Conservation (phyloP, 2,329 filamentous ascomycete species). For the Emericellopsis atlantica region DNA sequence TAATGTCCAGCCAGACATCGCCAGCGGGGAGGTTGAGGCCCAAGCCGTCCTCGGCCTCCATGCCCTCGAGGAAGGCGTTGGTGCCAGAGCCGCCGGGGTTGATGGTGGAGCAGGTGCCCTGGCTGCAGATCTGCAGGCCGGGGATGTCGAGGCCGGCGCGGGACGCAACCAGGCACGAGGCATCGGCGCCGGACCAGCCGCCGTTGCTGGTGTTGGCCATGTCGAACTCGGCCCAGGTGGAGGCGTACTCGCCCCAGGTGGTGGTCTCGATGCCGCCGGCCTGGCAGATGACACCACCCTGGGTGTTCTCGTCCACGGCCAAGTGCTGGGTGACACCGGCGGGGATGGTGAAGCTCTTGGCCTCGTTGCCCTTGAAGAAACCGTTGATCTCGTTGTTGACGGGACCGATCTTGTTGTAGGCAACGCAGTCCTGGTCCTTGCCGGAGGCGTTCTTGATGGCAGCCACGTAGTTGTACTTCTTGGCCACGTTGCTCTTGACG, state of each 20-base stretch:
- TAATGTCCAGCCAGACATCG: conserved; percentile 14
- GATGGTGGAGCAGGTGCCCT: conserved; percentile 28
- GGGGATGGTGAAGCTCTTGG: conserved; percentile 26
- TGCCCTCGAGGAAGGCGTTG: conserved; percentile 25
- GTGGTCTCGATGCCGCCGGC: conserved; percentile 19
- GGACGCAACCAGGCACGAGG: conserved; percentile 32
- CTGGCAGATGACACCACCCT: conserved; percentile 34
- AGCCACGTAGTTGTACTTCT: conserved; percentile 29
- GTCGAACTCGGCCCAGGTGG: conserved; percentile 39
- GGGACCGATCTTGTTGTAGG: conserved; percentile 41
- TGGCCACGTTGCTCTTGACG: conserved; percentile 19
- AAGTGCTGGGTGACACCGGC: conserved; percentile 23
- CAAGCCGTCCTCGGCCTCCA: conserved; percentile 22
- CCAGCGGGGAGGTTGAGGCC: conserved; percentile 24
- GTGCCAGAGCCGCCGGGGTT: conserved; percentile 17
- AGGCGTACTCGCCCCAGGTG: conserved; percentile 24
- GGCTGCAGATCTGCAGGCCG: conserved; percentile 22
- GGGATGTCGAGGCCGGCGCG: conserved; percentile 14
- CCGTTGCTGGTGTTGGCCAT: conserved; percentile 29
- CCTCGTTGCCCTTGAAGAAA: conserved; percentile 30
- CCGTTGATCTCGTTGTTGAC: conserved; percentile 27
- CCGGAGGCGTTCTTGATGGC: conserved; percentile 25
- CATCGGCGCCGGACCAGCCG: conserved; percentile 37
- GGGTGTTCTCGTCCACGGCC: conserved; percentile 31
- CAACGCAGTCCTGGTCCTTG: conserved; percentile 23